These are phyloP conservation scores for Trematosphaeria pertusa DNA, from an alignment of 2,329 filamentous ascomycete species.

Conservation along the genomic window DNA sequence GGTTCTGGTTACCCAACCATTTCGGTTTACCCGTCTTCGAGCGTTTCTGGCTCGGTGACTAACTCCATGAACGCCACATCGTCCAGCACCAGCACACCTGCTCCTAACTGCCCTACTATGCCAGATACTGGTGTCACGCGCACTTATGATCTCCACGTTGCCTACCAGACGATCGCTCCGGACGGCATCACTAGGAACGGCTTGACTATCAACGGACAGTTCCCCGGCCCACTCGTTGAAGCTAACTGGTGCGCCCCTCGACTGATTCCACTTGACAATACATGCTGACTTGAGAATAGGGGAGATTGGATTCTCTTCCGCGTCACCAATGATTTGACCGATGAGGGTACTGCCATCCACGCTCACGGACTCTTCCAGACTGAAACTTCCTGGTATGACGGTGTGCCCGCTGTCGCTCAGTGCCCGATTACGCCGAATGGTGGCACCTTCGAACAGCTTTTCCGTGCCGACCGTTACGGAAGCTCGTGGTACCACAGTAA, in stretches of 20 bases:
- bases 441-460: slow-evolving; percentile 24
- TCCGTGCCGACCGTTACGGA: slow-evolving; percentile 39
- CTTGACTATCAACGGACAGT: slow-evolving; percentile 39
- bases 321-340: slow-evolving; percentile 38
- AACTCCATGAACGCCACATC: slow-evolving; percentile 15
- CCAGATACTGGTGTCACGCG: slow-evolving; percentile 43
- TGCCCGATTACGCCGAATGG: slow-evolving; percentile 45
- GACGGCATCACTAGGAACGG: slow-evolving; percentile 38
- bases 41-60: slow-evolving; percentile 4
- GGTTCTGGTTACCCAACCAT: not conserved
- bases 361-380: slow-evolving; percentile 44
- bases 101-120: slow-evolving; percentile 29
- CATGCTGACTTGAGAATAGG: slow-evolving; percentile 23
- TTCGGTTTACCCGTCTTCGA: slow-evolving; percentile 11
- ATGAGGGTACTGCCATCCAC: slow-evolving; percentile 45
- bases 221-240: slow-evolving; percentile 41
- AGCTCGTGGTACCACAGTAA: slow-evolving; percentile 36
- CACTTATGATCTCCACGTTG: slow-evolving; percentile 33
- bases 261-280: not conserved
- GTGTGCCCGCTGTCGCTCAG: slow-evolving; percentile 43
- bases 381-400: slow-evolving; percentile 45
- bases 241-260: slow-evolving; percentile 30
- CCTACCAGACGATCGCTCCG: slow-evolving; percentile 38
- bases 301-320: slow-evolving; percentile 37
- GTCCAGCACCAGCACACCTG: slow-evolving; percentile 16